Evolutionary conservation across 2,329 filamentous ascomycete species (phyloP), one percentile per base, ranked within the genome.

Genomic region (Fusarium lateritium): DNA sequence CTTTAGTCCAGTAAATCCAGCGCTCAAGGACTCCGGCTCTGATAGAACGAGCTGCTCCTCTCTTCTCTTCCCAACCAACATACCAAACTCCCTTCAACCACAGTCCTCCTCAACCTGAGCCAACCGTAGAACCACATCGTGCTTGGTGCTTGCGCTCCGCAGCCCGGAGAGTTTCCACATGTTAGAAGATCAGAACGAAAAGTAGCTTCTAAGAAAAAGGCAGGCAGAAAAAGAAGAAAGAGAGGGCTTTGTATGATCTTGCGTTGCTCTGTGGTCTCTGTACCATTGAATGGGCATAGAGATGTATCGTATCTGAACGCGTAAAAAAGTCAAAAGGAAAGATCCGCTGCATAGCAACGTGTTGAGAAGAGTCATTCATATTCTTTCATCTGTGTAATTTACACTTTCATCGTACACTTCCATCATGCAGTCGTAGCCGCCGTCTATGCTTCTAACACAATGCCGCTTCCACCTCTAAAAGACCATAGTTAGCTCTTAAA

Each of bases 271-370:
- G 87, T 89, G 87, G 81, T 87, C 86, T 86, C 80, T 74, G 76
- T 83, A 85, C 83, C 85, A 89, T 84, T 68, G 78, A 70, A 61
- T 64, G 68, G 81, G 83, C 84, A 86, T 77, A 77, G 80, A 88
- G 86, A 88, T 80, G 87, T 89, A 89, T 88, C 85, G 85, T 89
- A 88, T 88, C 86, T 83, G 81, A 85, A 88, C 86, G 86, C 86
- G 79, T 80, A 19, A 45, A 6, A 24, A 13, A 10, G 10, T 38
- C 7, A 36, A 45, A 5, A 53, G n/a, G 34, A 44, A 56, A 44
- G 11, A 49, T 67, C n/a, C 57, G 65, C 43, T 67, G 63, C 58
- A 22, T 40, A 33, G 55, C 53, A 59, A 63, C 65, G 54, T 72
- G 52, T 67, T 45, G 65, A 73, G 70, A 56, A 74, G 74, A 60